Evolutionary conservation across 768 basidiomycete species (phyloP).

Genomic region (Lactifluus hygrophoroides): DNA sequence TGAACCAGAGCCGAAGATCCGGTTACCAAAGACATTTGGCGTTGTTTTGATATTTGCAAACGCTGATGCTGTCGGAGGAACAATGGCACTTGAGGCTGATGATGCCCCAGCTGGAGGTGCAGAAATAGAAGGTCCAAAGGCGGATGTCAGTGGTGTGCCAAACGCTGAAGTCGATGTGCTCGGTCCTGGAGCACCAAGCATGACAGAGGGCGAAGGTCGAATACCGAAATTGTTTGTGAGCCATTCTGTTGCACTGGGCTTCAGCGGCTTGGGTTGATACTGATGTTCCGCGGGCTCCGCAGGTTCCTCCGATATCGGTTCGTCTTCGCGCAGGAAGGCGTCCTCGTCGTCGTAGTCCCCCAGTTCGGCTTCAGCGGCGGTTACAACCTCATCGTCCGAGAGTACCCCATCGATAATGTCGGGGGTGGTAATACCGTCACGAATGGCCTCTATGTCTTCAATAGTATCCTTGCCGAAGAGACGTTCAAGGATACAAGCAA

Average conservation of each 20-base stretch:
- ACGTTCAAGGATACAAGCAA: slow-evolving; percentile 83
- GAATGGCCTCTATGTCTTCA: slow-evolving; percentile 62
- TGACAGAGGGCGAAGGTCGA: slow-evolving; percentile 21
- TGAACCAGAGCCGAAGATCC: slow-evolving; percentile 16
- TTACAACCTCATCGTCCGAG: slow-evolving; percentile 24
- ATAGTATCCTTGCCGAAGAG: slow-evolving; percentile 77
- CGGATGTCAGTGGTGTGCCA: slow-evolving; percentile 10
- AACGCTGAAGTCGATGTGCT: slow-evolving; percentile 22
- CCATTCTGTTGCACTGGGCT: slow-evolving; percentile 29
- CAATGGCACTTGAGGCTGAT: slow-evolving; percentile 1
- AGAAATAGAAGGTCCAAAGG: slow-evolving; percentile 17
- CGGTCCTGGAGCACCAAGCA: slow-evolving; percentile 10
- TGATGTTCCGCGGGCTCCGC: slow-evolving; percentile 10
- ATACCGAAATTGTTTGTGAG: slow-evolving; percentile 27
- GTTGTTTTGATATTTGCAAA: slow-evolving; percentile 30
- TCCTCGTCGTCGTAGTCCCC: slow-evolving; percentile 21
- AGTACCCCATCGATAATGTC: slow-evolving; percentile 61
- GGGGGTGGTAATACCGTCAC: slow-evolving; percentile 44
- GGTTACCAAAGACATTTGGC: slow-evolving; percentile 30
- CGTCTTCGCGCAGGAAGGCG: slow-evolving; percentile 15
- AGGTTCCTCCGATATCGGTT: slow-evolving; percentile 1
- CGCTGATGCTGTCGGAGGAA: slow-evolving; percentile 18
- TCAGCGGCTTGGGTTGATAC: slow-evolving; percentile 16
- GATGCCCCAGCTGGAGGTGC: slow-evolving; percentile 6
- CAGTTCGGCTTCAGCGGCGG: not conserved